These are phyloP conservation scores for Nyssa sinensis DNA, from an alignment of 148 eudicot genomes.

Conservation along the genomic window DNA sequence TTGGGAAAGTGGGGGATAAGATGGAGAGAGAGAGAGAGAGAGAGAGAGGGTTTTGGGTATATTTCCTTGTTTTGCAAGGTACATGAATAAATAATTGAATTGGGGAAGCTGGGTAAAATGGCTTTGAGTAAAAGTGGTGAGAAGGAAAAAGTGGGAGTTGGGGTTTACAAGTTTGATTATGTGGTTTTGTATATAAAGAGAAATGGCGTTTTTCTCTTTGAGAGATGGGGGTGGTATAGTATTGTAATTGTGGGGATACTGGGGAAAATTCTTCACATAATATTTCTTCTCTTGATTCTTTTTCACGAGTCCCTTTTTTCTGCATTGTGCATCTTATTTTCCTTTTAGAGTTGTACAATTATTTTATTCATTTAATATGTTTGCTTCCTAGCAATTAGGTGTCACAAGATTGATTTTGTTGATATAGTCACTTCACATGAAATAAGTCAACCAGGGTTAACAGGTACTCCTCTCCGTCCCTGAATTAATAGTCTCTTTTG, in stretches of 20 bases:
- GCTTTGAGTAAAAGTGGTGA: not conserved
- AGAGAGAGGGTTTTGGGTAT: not conserved
- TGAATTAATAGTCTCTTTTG: too few species aligned
- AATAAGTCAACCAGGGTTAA: too few species aligned
- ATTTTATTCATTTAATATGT: too few species aligned
- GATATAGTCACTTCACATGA: not conserved
- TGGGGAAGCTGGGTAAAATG: not conserved
- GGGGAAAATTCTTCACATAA: not conserved
- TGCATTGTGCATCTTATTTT: not conserved
- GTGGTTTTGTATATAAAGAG: conserved; percentile 9
- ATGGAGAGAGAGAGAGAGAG: not conserved
- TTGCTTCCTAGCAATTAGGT: not conserved
- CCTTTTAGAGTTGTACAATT: too few species aligned
- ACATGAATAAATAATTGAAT: conserved; percentile 12
- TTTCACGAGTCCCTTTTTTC: not conserved
- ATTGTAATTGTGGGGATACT: not conserved
- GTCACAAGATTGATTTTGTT: not conserved
- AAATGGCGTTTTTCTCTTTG: not conserved
- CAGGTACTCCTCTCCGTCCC: too few species aligned
- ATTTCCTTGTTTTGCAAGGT: not conserved
- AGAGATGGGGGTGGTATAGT: conserved; percentile 18
- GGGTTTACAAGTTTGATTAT: conserved; percentile 5
- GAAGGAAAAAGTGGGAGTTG: not conserved
- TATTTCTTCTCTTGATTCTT: not conserved
- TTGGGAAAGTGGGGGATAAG: not conserved